Evolutionary conservation across 2,329 filamentous ascomycete genomes (phyloP), one percentile per base, ranked within the genome.

Genomic region (Alternaria infectoria): DNA sequence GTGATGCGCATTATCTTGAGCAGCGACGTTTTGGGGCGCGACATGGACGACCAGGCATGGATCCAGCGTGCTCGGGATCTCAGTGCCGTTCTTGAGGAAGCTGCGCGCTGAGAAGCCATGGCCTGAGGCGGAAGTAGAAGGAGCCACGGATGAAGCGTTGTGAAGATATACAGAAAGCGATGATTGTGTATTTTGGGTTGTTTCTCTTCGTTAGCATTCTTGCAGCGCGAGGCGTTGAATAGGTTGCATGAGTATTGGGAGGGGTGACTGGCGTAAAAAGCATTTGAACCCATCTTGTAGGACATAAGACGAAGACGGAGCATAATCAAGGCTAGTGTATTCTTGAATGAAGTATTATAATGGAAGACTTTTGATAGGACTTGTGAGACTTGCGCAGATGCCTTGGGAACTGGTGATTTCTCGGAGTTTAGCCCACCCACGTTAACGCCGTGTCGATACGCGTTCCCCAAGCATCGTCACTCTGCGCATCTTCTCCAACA

Each of bases 1-100:
- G 66, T 74, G 25, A 56, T 81, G 58, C 68, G 75, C 17, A 75
- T 84, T 57, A 71, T 88, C 40, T 78, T 83, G 36, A 80, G 82
- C 59, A 80, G 78, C 55, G 81, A 81, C 7, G 76, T 84, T 32
- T 70, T 83, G 12, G 69, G 66, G 10, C 58, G 77, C 67, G 43
- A 72, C 28, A 67, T 79, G 46, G 73, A 81, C 60, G 80, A 83
- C 57, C 73, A 73, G 51, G 64, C 67, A 44, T 79, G 77, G 77
- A 61, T 67, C 25, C 76, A 79, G 59, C 62, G 74, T 21, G 74
- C 69, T 12, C 65, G 76, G 54, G 71, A 69, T 15, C 58, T 78
- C 3, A 68, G 67, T 17, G 71, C 70, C 25, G 40, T 57, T 50
- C 73, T 79, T 8, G 77, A 79, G 7, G 73, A 73, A 60, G 74